Conservation (phyloP, 805 yeast genomes). For the Ogataea sp. region DNA sequence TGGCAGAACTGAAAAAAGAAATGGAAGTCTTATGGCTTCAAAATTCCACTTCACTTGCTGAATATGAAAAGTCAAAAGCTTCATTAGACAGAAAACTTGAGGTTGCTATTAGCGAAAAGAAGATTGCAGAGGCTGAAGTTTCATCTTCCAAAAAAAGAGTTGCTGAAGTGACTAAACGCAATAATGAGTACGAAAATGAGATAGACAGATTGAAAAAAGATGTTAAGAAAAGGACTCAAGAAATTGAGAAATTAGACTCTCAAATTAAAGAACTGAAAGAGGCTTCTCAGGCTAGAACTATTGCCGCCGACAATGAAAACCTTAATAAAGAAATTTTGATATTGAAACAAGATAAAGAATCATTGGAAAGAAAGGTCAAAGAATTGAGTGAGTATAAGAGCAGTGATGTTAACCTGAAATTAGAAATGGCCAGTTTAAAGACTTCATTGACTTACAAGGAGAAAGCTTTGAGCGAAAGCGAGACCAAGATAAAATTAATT, state of each 20-base stretch:
- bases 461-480: constrained; percentile 29
- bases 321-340: constrained; percentile 20
- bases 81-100: constrained; percentile 18
- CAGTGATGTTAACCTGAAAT: constrained; percentile 36
- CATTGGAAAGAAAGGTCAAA: constrained; percentile 14
- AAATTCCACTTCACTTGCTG: constrained; percentile 26
- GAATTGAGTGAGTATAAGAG: constrained; percentile 33
- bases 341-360: constrained; percentile 29
- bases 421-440: constrained; percentile 39
- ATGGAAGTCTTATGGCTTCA: constrained; percentile 26
- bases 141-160: background rate
- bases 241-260: constrained; percentile 10
- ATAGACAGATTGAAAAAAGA: constrained; percentile 7
- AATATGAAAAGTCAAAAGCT: constrained; percentile 23
- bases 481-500: constrained; percentile 26
- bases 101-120: constrained; percentile 7
- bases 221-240: constrained; percentile 11
- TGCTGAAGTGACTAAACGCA: background rate
- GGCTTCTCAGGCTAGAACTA: constrained; percentile 18
- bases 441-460: constrained; percentile 39
- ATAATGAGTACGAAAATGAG: constrained; percentile 4
- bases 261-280: constrained; percentile 10
- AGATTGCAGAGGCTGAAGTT: constrained; percentile 1
- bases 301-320: constrained; percentile 23
- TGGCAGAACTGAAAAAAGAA: constrained; percentile 10